phyloP scores from a whole-genome alignment of 306 rosid species.

The Myrica gale region DNA sequence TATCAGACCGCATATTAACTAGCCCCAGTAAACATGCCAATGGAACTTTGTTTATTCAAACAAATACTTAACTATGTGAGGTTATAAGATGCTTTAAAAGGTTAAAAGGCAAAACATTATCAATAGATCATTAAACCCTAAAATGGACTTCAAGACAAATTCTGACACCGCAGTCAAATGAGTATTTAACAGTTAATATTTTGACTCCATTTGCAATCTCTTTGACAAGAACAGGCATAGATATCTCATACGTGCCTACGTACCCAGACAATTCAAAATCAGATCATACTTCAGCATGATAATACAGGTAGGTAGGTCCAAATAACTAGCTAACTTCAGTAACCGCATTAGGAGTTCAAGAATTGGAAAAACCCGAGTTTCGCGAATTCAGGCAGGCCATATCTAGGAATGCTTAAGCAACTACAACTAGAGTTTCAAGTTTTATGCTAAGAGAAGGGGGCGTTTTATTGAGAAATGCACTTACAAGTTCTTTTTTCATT shows the following conservation, averaged over 20 bases:
- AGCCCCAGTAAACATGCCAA: not conserved
- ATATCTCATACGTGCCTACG: not conserved
- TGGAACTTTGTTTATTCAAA: not conserved
- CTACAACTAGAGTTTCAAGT: not conserved
- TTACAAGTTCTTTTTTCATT: conserved; percentile 77
- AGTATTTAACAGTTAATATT: not conserved
- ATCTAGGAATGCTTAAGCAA: not conserved
- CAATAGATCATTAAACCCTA: not conserved
- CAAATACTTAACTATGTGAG: no score
- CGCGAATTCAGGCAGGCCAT: not conserved
- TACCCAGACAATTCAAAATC: not conserved
- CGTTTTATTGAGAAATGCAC: conserved; percentile 23
- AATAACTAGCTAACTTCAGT: not conserved
- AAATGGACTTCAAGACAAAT: not conserved
- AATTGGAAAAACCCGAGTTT: conserved; percentile 11
- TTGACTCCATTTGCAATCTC: not conserved
- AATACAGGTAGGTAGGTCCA: not conserved
- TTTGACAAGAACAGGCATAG: not conserved
- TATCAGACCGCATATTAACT: not conserved
- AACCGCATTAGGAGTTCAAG: not conserved
- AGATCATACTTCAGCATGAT: not conserved
- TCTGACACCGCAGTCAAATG: not conserved
- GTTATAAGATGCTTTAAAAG: not conserved
- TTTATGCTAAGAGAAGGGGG: not conserved
- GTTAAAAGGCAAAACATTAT: not conserved